Evolutionary conservation across 2,329 filamentous ascomycete genomes (phyloP), one percentile per base, ranked within the genome.

Genomic region (Claviceps sp.): DNA sequence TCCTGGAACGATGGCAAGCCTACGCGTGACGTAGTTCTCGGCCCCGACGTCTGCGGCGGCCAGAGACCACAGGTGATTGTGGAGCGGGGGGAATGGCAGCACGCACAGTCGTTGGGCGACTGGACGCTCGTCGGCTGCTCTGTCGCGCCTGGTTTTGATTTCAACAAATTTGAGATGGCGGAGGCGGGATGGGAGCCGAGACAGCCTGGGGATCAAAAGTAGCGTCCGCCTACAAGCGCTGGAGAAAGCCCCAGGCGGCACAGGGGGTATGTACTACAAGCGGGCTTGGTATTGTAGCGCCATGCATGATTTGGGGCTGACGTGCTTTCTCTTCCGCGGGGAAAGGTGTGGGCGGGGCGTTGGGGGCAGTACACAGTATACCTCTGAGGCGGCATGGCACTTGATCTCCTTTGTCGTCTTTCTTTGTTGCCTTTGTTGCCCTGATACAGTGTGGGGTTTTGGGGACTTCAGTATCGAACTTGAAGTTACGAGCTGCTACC

Each of bases 41-140:
- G 73, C 0, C 62, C 65, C 4, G 67, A 75, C 46, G 52, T 76
- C n/a, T 70, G 72, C 56, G 48, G 55, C 0, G 65, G 65, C 6
- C 65, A 76, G 60, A 55, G 58, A 34, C 74, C 73, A 13, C 73
- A 76, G 62, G 61, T 71, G 1, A 63, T 67, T 1, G 63, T 77
- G 11, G 58, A 63, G 6, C 65, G 62, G 49, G 55, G 60, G 14
- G 65, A 68, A 52, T 77, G 74, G 73, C 74, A 76, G 63, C 63
- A 67, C 37, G 73, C 72, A 1, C 62, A 60, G 52, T 74, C 71
- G 45, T 54, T 65, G 37, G 74, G 74, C 1, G 59, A 67, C 3
- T 77, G 73, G 73, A 75, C 73, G 4, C 62, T 77, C 16, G 72
- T 76, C 1, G 74, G 70, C 4, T 62, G 58, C 41, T 62, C 61